Conservation (phyloP, 352 stramenopile genomes). For the Pseudoperonospora humuli region DNA sequence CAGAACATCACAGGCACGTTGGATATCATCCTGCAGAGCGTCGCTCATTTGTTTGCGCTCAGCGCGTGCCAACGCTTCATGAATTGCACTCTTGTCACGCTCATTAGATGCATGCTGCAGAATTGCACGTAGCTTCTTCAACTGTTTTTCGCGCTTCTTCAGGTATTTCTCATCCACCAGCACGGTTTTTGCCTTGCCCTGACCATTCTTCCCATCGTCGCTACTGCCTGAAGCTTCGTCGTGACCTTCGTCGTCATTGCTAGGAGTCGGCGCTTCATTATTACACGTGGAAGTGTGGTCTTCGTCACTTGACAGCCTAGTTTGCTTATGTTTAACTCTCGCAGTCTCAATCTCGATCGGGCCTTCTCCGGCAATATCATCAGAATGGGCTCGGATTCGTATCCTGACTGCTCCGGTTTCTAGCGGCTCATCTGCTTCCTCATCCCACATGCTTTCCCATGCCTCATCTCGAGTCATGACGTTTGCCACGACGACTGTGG, state of each 20-base stretch:
- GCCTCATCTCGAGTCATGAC: conserved; percentile 65
- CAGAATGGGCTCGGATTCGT: conserved; percentile 18
- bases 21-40: conserved; percentile 47
- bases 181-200: conserved; percentile 31
- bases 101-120: conserved; percentile 37
- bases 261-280: not conserved
- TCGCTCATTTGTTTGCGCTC: conserved; percentile 76
- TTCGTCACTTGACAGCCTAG: not conserved
- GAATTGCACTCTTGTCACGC: conserved; percentile 39
- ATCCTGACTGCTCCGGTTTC: conserved; percentile 19
- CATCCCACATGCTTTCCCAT: conserved; percentile 70
- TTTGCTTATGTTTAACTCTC: conserved; percentile 2
- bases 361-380: conserved; percentile 2
- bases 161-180: conserved; percentile 74
- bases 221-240: conserved; percentile 25
- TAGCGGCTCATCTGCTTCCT: conserved; percentile 36
- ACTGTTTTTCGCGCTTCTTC: conserved; percentile 63
- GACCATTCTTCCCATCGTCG: conserved; percentile 28
- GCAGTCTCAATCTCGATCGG: conserved; percentile 2
- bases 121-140: conserved; percentile 52
- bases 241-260: conserved; percentile 20
- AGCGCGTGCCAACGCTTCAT: conserved; percentile 52
- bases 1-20: conserved; percentile 34
- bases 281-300: not conserved
- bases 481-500: conserved; percentile 14